These are phyloP conservation scores for Puccinia brachypodii DNA, from an alignment of 1,284 basidiomycete species.

Conservation along the genomic window DNA sequence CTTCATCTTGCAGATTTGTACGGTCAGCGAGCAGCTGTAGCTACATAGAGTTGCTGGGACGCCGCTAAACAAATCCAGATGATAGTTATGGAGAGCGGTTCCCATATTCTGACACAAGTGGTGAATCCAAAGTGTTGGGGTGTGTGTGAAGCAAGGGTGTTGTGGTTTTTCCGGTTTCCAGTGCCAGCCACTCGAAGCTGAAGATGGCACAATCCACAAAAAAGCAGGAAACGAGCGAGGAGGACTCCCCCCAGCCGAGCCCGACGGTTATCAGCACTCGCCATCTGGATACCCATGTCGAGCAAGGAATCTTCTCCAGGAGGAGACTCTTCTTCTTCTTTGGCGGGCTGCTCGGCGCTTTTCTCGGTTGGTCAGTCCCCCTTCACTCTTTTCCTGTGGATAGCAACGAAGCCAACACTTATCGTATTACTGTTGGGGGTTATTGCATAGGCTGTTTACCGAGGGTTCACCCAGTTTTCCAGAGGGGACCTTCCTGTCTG, in stretches of 20 bases:
- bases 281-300: not conserved
- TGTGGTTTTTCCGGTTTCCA: too few relatives aligned
- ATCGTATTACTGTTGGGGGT: too few relatives aligned
- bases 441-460: conserved; percentile 39
- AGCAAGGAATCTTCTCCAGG: conserved; percentile 34
- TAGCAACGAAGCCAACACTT: not conserved
- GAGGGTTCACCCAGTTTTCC: conserved; percentile 34
- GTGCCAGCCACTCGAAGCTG: not conserved
- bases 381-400: not conserved
- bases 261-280: not conserved
- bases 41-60: too few relatives aligned
- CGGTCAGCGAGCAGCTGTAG: too few relatives aligned
- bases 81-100: too few relatives aligned
- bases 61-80: too few relatives aligned
- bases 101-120: too few relatives aligned
- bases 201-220: conserved; percentile 6
- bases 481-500: conserved; percentile 28
- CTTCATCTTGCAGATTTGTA: too few relatives aligned
- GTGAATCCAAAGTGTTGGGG: too few relatives aligned
- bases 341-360: conserved; percentile 39
- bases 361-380: conserved; percentile 42
- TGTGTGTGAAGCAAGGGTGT: too few relatives aligned
- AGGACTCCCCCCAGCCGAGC: not conserved
- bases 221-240: not conserved
- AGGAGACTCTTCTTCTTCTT: conserved; percentile 36